phyloP scores from a whole-genome alignment of 2,329 filamentous ascomycete genomes.

The Colletotrichum theobromicola region DNA sequence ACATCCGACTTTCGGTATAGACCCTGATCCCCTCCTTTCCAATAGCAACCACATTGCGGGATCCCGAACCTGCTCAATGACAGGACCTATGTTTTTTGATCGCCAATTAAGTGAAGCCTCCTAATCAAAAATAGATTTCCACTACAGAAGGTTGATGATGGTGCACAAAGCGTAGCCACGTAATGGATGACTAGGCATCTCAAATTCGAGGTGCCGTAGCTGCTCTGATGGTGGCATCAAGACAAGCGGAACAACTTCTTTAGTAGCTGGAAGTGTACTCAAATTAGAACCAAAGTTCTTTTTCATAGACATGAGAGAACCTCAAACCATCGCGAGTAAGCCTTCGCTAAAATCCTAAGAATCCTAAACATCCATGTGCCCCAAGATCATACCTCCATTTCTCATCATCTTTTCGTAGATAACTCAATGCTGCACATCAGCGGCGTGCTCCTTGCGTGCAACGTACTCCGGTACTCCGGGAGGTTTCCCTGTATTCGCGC shows the following conservation, averaged over 20 bases:
- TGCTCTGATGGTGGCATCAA: no score
- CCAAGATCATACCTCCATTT: not conserved
- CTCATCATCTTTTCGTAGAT: not conserved
- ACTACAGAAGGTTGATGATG: not conserved
- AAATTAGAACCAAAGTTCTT: not conserved
- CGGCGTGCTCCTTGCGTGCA: not conserved
- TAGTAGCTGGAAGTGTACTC: not conserved
- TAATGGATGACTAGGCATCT: not conserved
- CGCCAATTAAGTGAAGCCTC: not conserved
- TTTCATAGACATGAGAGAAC: not conserved
- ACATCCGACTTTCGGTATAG: not conserved
- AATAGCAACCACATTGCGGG: not conserved
- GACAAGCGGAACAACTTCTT: no score
- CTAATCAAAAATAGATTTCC: not conserved
- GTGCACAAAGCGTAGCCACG: not conserved
- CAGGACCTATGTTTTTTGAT: not conserved
- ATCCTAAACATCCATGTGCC: not conserved
- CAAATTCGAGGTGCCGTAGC: no score
- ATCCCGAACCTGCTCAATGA: not conserved
- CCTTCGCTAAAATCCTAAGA: not conserved
- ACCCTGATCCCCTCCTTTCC: not conserved
- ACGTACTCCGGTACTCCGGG: not conserved
- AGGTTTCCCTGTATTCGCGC: slow-evolving; percentile 1
- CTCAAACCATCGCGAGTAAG: not conserved
- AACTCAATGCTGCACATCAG: not conserved